Conservation (phyloP, 371 early-diverging fungal species). For the Entomophthora muscae region DNA sequence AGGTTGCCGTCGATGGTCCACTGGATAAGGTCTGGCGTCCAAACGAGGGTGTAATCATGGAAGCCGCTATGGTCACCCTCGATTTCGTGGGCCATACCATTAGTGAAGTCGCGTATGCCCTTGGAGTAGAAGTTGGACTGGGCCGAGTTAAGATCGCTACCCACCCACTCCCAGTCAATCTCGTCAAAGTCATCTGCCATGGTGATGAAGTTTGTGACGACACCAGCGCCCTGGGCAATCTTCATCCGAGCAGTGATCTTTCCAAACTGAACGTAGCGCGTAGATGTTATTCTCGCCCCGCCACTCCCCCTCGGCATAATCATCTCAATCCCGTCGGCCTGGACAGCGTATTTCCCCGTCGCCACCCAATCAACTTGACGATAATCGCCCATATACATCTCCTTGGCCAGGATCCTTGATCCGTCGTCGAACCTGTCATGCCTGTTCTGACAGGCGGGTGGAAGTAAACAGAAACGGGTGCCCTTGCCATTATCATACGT, state of each 20-base stretch:
- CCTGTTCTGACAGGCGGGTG: constrained; percentile 25
- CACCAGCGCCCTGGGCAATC: constrained; percentile 27
- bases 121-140: constrained; percentile 51
- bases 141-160: constrained; percentile 24
- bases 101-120: constrained; percentile 26
- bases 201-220: constrained; percentile 45
- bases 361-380: constrained; percentile 21
- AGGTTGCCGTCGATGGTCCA: constrained; percentile 29
- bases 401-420: constrained; percentile 17
- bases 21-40: constrained; percentile 30
- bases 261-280: constrained; percentile 28
- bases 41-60: constrained; percentile 26
- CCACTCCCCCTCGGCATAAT: constrained; percentile 3
- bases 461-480: constrained; percentile 23
- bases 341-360: neutral
- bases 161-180: constrained; percentile 57
- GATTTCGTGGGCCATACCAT: constrained; percentile 12
- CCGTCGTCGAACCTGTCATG: constrained; percentile 16
- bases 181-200: constrained; percentile 33
- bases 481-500: constrained; percentile 15
- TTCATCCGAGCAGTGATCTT: constrained; percentile 31
- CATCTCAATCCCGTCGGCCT: neutral
- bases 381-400: constrained; percentile 29
- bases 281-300: constrained; percentile 10
- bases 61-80: constrained; percentile 12